These are phyloP conservation scores for Fusarium humuli DNA, from an alignment of 2,329 filamentous ascomycete genomes.

Conservation along the genomic window DNA sequence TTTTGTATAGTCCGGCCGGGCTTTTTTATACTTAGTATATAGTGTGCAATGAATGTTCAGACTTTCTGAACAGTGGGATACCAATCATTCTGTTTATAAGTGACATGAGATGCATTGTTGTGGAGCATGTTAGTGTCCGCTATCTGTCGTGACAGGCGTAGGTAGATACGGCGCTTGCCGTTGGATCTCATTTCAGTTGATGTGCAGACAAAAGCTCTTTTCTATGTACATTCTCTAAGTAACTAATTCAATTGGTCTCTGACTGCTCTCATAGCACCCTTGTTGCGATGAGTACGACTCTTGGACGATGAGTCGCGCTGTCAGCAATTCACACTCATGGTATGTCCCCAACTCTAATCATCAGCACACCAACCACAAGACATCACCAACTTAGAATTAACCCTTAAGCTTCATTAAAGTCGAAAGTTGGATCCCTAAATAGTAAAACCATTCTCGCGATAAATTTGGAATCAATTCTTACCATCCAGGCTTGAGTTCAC, in stretches of 20 bases:
- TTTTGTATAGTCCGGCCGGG: constrained; percentile 14
- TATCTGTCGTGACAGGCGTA: not conserved
- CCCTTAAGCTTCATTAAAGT: too few species aligned
- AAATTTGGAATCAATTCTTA: not conserved
- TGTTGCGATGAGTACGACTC: not conserved
- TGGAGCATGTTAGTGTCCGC: not conserved
- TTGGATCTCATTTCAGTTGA: not conserved
- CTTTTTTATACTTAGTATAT: constrained; percentile 20
- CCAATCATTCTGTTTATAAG: not conserved
- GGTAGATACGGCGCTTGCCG: not conserved
- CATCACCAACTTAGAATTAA: not conserved
- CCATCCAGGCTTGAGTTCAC: too few species aligned
- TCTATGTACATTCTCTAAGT: fast-evolving
- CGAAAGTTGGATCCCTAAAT: fast-evolving
- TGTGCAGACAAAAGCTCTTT: fast-evolving
- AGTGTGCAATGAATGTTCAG: constrained; percentile 14
- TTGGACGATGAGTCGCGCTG: not conserved
- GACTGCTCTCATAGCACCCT: not conserved
- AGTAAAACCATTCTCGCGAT: fast-evolving
- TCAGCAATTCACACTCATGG: not conserved
- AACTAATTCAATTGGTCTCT: fast-evolving
- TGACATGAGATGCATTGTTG: not conserved
- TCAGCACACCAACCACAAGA: not conserved
- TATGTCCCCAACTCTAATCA: not conserved
- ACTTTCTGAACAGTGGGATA: not conserved